phyloP scores from a whole-genome alignment of 345 rosid genomes.

The Conringia planisiliqua region DNA sequence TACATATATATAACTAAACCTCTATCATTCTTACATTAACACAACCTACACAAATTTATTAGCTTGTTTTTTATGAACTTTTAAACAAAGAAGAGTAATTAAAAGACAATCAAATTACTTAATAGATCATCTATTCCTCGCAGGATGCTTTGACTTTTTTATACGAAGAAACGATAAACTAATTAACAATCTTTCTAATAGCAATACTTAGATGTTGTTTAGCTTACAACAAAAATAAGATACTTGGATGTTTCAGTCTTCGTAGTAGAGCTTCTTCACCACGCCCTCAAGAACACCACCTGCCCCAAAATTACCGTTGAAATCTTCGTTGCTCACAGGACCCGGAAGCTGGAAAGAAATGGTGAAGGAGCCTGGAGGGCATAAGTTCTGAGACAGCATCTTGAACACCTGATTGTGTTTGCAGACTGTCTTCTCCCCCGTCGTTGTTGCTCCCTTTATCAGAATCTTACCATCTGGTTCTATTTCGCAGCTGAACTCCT shows the following conservation, averaged over 20 bases:
- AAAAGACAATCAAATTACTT: no score
- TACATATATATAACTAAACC: no score
- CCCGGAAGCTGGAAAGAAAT: conserved; percentile 71
- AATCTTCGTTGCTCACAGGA: conserved; percentile 55
- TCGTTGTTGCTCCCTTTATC: conserved; percentile 64
- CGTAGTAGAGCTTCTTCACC: conserved; percentile 54
- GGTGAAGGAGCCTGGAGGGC: conserved; percentile 74
- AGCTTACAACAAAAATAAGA: neutral
- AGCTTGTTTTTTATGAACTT: no score
- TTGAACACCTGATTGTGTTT: conserved; percentile 52
- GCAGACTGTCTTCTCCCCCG: conserved; percentile 68
- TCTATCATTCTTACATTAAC: no score
- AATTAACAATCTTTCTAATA: neutral
- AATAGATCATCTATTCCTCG: no score
- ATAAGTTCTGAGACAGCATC: conserved; percentile 66
- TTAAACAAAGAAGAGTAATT: no score
- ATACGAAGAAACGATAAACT: neutral
- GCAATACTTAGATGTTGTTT: neutral
- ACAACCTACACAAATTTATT: no score
- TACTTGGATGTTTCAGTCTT: conserved; percentile 2
- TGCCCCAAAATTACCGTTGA: conserved; percentile 45
- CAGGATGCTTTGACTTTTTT: neutral
- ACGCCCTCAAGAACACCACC: conserved; percentile 69
- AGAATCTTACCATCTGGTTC: conserved; percentile 57
- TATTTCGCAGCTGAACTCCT: conserved; percentile 63